phyloP scores from a whole-genome alignment of 1,284 basidiomycete genomes.

The Trichosporon sp. region DNA sequence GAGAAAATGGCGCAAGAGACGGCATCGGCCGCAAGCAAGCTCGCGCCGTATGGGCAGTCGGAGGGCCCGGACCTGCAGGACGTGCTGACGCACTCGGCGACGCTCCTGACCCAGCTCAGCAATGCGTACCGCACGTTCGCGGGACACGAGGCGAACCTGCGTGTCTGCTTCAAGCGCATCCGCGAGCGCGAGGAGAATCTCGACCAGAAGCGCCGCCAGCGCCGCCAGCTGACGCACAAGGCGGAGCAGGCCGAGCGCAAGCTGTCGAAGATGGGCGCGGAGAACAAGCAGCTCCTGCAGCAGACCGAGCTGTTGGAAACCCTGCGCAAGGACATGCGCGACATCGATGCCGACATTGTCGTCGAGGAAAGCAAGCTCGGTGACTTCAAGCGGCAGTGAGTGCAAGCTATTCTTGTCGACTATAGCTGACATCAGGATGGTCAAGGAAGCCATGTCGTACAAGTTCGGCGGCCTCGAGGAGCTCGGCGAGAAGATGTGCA shows the following conservation, averaged over 20 bases:
- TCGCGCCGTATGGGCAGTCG: constrained; percentile 75
- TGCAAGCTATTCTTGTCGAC: neutral
- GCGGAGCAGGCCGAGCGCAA: constrained; percentile 89
- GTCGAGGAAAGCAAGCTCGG: constrained; percentile 77
- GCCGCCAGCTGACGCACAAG: constrained; percentile 68
- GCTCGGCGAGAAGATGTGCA: constrained; percentile 82
- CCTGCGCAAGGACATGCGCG: constrained; percentile 75
- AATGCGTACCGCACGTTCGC: constrained; percentile 73
- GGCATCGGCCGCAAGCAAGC: constrained; percentile 74
- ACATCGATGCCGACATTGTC: constrained; percentile 80
- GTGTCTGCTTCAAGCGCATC: constrained; percentile 63
- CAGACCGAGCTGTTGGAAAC: constrained; percentile 77
- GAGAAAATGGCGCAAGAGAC: constrained; percentile 63
- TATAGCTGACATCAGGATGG: constrained; percentile 35
- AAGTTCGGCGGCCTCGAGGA: constrained; percentile 89
- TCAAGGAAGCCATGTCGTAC: constrained; percentile 72
- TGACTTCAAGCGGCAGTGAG: constrained; percentile 75
- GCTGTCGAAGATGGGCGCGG: constrained; percentile 83
- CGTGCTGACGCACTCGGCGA: constrained; percentile 70
- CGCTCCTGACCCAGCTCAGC: constrained; percentile 71
- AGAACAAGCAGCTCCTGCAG: constrained; percentile 78
- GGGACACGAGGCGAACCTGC: constrained; percentile 70
- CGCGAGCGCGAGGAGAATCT: constrained; percentile 82
- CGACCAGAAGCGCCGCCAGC: constrained; percentile 72
- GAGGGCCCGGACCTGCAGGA: constrained; percentile 87